These are phyloP conservation scores for Penicillium tannophilum DNA, from an alignment of 495 filamentous ascomycete species.

Conservation along the genomic window DNA sequence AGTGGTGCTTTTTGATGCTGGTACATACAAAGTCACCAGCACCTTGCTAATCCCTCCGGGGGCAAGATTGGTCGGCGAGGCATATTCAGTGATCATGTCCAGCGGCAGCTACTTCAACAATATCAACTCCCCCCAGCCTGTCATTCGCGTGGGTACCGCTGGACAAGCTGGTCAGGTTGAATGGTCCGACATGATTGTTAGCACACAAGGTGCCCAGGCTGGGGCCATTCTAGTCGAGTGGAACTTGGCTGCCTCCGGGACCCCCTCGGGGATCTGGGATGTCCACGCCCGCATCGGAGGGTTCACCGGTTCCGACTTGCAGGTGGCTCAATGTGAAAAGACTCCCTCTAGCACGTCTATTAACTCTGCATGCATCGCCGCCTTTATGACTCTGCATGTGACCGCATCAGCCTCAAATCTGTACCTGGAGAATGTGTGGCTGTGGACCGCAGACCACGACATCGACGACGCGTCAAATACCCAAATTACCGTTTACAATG, in stretches of 20 bases:
- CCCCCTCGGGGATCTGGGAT: conserved; percentile 79
- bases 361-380: conserved; percentile 58
- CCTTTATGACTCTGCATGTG: conserved; percentile 61
- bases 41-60: conserved; percentile 69
- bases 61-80: conserved; percentile 73
- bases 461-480: conserved; percentile 55
- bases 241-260: conserved; percentile 65
- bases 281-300: conserved; percentile 80
- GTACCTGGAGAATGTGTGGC: conserved; percentile 65
- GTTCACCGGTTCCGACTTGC: conserved; percentile 69
- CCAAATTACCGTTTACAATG: conserved; percentile 64
- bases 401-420: conserved; percentile 41
- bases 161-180: conserved; percentile 75
- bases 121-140: conserved; percentile 64
- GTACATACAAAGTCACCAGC: conserved; percentile 74
- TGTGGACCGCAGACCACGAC: conserved; percentile 71
- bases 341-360: conserved; percentile 38
- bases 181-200: conserved; percentile 78
- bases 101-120: conserved; percentile 67
- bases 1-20: conserved; percentile 80
- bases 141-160: conserved; percentile 71
- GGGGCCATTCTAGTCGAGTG: conserved; percentile 84
- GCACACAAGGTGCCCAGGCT: conserved; percentile 68
- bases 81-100: conserved; percentile 80
- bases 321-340: conserved; percentile 65